These are phyloP conservation scores for Diphasiastrum complanatum DNA, from an alignment of 83 land plant species.

Conservation along the genomic window DNA sequence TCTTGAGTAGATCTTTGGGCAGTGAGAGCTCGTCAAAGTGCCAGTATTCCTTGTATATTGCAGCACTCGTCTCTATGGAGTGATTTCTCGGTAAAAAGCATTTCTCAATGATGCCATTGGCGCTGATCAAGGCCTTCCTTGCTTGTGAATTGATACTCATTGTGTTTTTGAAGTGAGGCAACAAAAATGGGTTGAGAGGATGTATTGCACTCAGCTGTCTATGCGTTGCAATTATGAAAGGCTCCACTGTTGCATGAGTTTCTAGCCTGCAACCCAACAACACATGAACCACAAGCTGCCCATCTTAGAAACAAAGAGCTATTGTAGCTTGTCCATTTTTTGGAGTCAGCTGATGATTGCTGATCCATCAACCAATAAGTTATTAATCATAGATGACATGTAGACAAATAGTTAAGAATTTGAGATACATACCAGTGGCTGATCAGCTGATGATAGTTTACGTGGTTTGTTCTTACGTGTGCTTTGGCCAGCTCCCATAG, in stretches of 20 bases:
- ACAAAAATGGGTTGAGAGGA: slow-evolving; percentile 13
- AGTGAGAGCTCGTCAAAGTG: slow-evolving; percentile 19
- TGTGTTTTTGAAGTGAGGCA: slow-evolving; percentile 16
- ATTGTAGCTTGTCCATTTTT: slow-evolving; percentile 13
- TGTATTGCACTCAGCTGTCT: slow-evolving; percentile 26
- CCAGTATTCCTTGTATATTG: slow-evolving; percentile 10
- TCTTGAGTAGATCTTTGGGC: no score
- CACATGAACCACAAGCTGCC: no score
- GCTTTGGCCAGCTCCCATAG: slow-evolving; percentile 15
- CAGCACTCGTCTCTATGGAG: slow-evolving; percentile 12
- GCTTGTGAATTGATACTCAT: slow-evolving; percentile 20
- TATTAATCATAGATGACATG: neutral
- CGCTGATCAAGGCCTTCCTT: slow-evolving; percentile 12
- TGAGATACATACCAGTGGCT: neutral
- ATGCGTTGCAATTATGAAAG: slow-evolving; percentile 26
- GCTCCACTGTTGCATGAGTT: slow-evolving; percentile 23
- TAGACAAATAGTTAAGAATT: neutral
- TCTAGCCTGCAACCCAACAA: slow-evolving; percentile 23
- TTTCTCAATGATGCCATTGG: slow-evolving; percentile 12
- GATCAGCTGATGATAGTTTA: neutral
- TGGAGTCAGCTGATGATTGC: neutral
- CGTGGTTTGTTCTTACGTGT: neutral
- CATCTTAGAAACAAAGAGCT: neutral
- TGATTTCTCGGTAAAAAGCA: slow-evolving; percentile 12
- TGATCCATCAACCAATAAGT: neutral